phyloP scores from a whole-genome alignment of 2,329 filamentous ascomycete species.

The Epichloe hybrida region DNA sequence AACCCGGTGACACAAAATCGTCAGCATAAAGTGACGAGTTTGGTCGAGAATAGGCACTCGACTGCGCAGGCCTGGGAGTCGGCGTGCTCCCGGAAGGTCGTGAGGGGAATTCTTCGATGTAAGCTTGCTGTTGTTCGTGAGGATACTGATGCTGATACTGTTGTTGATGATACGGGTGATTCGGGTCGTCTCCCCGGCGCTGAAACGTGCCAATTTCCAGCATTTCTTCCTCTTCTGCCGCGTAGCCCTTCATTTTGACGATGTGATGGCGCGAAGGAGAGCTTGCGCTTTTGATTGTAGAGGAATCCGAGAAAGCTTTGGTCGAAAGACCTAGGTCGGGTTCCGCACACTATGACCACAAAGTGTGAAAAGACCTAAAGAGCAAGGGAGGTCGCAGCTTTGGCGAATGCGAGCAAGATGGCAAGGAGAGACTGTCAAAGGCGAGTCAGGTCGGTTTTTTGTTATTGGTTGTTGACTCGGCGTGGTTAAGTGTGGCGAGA shows the following conservation, averaged over 20 bases:
- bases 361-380: background rate
- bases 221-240: slow-evolving; percentile 21
- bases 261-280: background rate
- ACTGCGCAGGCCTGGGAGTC: background rate
- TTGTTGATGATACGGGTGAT: slow-evolving; percentile 1
- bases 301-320: background rate
- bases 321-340: background rate
- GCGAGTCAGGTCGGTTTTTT: background rate
- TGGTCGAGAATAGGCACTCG: slow-evolving; percentile 2
- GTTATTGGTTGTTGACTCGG: background rate
- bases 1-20: slow-evolving; percentile 6
- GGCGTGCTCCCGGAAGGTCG: slow-evolving; percentile 1
- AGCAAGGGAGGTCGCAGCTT: background rate
- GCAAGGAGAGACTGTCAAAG: no score
- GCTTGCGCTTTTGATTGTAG: background rate
- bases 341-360: background rate
- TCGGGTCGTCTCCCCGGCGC: slow-evolving; percentile 7
- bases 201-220: slow-evolving; percentile 20
- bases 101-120: slow-evolving; percentile 6
- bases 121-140: slow-evolving; percentile 12
- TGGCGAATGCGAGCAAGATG: background rate
- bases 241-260: slow-evolving; percentile 16
- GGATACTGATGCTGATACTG: slow-evolving; percentile 14
- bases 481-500: background rate
- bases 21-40: slow-evolving; percentile 3